Conservation (phyloP, 192 early-diverging fungal species). For the Coemansia sp. region DNA sequence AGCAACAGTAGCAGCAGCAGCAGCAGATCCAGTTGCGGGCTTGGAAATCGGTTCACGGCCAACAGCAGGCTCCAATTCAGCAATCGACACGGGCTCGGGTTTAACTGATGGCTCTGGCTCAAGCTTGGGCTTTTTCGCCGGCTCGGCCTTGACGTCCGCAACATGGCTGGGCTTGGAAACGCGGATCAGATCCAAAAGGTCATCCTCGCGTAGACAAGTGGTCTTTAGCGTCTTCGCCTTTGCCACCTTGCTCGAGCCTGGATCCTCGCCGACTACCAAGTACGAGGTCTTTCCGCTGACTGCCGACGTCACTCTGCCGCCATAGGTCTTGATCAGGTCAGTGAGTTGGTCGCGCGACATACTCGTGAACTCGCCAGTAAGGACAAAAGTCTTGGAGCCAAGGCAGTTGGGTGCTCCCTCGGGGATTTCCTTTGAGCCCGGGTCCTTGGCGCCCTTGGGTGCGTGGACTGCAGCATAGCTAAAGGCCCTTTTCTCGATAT, state of each 20-base stretch:
- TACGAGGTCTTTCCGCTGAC: constrained; percentile 85
- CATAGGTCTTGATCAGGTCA: constrained; percentile 88
- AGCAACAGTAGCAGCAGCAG: constrained; percentile 33
- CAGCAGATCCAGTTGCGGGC: neutral
- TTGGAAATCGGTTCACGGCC: neutral
- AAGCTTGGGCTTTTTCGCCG: neutral
- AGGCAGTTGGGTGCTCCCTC: constrained; percentile 74
- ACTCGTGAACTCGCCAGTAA: constrained; percentile 87
- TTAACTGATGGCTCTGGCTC: neutral
- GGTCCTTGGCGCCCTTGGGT: constrained; percentile 45
- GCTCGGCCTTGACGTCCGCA: neutral
- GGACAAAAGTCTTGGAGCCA: constrained; percentile 82
- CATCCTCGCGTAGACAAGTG: constrained; percentile 82
- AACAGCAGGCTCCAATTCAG: neutral
- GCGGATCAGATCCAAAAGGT: constrained; percentile 79
- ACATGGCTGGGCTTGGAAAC: constrained; percentile 36
- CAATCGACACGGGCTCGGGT: neutral
- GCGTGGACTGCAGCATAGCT: constrained; percentile 22
- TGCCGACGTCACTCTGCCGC: constrained; percentile 75
- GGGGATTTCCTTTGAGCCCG: constrained; percentile 73
- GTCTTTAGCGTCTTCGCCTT: constrained; percentile 75
- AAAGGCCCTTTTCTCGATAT: constrained; percentile 34
- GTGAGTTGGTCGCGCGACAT: constrained; percentile 76
- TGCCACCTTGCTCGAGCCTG: constrained; percentile 82
- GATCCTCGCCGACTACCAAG: constrained; percentile 84